Base-by-base conservation (phyloP, 768 basidiomycete species). In the Mycena galericulata region DNA sequence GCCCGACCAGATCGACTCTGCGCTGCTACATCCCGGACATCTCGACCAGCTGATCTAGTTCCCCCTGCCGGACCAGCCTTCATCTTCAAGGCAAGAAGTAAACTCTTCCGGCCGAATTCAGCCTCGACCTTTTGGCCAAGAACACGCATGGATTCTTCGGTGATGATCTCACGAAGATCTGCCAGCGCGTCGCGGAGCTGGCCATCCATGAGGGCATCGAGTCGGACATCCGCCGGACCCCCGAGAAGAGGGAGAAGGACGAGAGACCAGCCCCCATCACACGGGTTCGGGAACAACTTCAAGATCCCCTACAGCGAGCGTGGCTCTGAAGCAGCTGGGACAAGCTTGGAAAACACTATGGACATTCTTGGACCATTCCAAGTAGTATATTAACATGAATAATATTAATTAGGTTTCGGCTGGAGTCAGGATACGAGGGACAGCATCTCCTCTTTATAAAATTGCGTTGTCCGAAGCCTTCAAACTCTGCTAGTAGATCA, bases 11-110 rank as follows among this genome's bases (percentile, higher is more conserved):
- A 96, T 98, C 75, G 95, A 98, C 77, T 84, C 94, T 49, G 96
- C 97, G 20, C 87, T 97, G 43, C 89, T 97, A 70, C 96, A 96
- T 84, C 96, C 96, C 46, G 98, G 98, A 79, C 97, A 97, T 88
- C 90, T 99, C 59, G 98, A 99, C 80, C 97, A 99, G 82, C 90
- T 99, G 70, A 99, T 99, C 80, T 99, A 99, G 85, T 99, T 99
- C 69, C 98, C 98, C 67, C 90, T 99, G 2, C 98, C 98, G 67
- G 97, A 98, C 81, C 97, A 99, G 81, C 82, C 87, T 2, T 96
- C 2, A 99, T 99, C 77, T 92, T 99, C 80, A 89, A 87, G 77
- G 97, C 98, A 93, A 97, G 84, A 97, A 96, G 79, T 95, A 93
- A 18, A 98, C 98, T 17, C 83, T 99, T 56, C 85, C 94, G 20